Base-by-base conservation (phyloP, 345 rosid genomes). In the Syzygium grande region DNA sequence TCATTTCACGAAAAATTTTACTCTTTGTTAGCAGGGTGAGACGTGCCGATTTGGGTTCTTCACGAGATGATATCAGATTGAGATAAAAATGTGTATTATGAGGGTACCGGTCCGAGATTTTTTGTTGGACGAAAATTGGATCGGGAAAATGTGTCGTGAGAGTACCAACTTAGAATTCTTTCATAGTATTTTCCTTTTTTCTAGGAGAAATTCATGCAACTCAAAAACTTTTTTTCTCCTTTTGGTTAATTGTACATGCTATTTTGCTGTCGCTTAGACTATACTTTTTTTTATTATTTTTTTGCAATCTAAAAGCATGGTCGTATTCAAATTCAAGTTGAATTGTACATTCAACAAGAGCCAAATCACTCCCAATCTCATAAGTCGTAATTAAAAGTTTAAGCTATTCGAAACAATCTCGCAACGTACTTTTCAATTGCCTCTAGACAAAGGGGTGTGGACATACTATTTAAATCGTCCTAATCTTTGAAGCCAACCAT, bases 41-140 rank as follows among this genome's bases (percentile, higher is more conserved):
- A 21, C 6, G 56, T 0, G 22, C 1, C 0, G 0, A 0, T 68
- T 16, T 30, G 46, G 30, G 7, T 16, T 68, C 9, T 68, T 65
- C 78, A 30, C 43, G 9, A 65, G 43, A 65, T 1, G 0, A 65
- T 16, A 65, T 65, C 21, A 65, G 23, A 30, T 29, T 65, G 7
- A 68, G 23, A 68, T 30, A 68, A 16, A 68, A 16, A 16, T 68
- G 12, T 7, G 23, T 7, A 0, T 68, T 22, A 16, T 1, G 2
- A 4, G 11, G 17, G 3, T 68, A 68, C 23, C 4, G 34, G 11
- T 30, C 0, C 8, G 0, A 1, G 12, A 68, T 30, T 30, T 68
- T 68, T 30, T 16, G 23, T 30, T 4, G 34, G 1, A 2, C 0
- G 12, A 17, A 68, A 30, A 68, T 68, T 30, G 46, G 12, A 68